Evolutionary conservation across 306 rosid genomes (phyloP).

Genomic region (Senna siamea): DNA sequence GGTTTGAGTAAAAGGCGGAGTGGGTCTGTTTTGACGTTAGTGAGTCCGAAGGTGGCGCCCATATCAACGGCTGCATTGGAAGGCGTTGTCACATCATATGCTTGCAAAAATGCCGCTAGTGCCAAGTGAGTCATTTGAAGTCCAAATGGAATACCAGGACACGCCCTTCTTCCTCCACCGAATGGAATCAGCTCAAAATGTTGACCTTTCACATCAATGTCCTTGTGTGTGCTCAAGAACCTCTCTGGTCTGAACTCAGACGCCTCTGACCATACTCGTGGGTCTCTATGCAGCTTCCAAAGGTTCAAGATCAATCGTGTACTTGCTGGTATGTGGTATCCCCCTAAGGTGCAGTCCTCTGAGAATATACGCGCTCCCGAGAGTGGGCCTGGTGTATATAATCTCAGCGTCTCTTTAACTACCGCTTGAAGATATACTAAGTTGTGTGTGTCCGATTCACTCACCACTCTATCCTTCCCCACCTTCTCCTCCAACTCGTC

Average conservation of each 20-base stretch:
- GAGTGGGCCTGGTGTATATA: conserved; percentile 59
- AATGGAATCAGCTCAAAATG: conserved; percentile 54
- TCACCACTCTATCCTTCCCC: conserved; percentile 53
- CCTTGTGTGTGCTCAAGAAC: conserved; percentile 47
- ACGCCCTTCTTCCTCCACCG: conserved; percentile 56
- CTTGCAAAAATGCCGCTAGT: conserved; percentile 48
- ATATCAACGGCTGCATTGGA: conserved; percentile 44
- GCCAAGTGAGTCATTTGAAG: conserved; percentile 42
- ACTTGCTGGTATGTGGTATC: conserved; percentile 48
- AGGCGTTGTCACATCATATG: conserved; percentile 41
- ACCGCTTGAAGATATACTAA: conserved; percentile 60
- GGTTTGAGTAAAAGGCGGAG: conserved; percentile 53
- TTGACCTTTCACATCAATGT: conserved; percentile 50
- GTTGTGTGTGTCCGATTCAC: conserved; percentile 52
- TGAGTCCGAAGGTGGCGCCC: conserved; percentile 47
- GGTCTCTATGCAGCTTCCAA: conserved; percentile 59
- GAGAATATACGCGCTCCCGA: conserved; percentile 44
- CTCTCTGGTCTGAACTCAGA: conserved; percentile 58
- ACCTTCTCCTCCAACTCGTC: conserved; percentile 59
- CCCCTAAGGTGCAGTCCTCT: conserved; percentile 47
- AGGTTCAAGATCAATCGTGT: conserved; percentile 52
- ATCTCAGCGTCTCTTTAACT: conserved; percentile 54
- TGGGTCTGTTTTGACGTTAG: conserved; percentile 44
- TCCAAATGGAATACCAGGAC: conserved; percentile 47
- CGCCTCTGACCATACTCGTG: conserved; percentile 48